Base-by-base conservation (phyloP, 1,284 basidiomycete genomes). In the Moniliella sp. region DNA sequence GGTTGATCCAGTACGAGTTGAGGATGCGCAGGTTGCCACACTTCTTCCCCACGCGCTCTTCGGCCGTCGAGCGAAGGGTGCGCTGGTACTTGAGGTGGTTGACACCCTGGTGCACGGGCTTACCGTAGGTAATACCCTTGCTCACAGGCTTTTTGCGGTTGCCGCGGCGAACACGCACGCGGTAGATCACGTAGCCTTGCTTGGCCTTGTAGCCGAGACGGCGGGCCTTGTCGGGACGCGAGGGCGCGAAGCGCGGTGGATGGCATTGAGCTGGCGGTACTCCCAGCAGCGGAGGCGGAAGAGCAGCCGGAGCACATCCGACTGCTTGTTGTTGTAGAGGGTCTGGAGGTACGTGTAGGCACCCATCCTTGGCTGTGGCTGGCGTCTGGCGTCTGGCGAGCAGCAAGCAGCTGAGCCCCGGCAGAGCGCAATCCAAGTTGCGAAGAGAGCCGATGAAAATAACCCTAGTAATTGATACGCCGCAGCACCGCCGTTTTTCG, bases 241-340 rank as follows among this genome's bases (percentile, higher is more conserved):
- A 94, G 37, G 88, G 88, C 43, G 80, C 45, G 84, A 83, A 36
- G 86, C 86, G 46, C 88, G 80, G 72, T 94, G 86, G 63, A 94
- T 82, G 49, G 97, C 83, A 57, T 91, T 86, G 60, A 97, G 69
- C 65, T 99, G 88, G 32, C 55, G 52, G 55, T 53, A 58, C 64
- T 97, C 88, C 88, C 88, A 97, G 75, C 88, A 94, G 61, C 82
- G 73, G 52, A 97, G 88, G 61, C 88, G 86, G 62, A 93, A 78
- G 55, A 97, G 73, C 72, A 99, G 97, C 53, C 84, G 82, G 64
- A 94, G 75, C 51, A 97, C 82, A 68, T 93, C 86, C 61, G 77
- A 81, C 68, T 86, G 81, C 68, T 86, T 86, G 52, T 59, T 56
- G 48, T 53, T 56, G 42, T 57, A 64, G 35, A 94, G 70, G 70